Conservation (phyloP, 345 rosid species). For the Reutealis trisperma region DNA sequence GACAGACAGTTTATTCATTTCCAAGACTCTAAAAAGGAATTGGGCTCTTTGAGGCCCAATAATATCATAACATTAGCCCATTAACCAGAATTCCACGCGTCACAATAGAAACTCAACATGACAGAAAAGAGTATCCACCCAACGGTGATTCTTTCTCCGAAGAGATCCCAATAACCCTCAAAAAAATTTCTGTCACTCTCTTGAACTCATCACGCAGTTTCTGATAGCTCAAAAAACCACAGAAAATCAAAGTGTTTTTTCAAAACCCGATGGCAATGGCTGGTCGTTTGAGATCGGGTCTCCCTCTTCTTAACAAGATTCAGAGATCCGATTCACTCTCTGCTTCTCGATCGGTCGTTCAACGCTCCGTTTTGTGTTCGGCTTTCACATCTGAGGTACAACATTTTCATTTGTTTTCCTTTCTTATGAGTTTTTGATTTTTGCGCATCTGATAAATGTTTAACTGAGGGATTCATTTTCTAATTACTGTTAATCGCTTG, state of each 20-base stretch:
- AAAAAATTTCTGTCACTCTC: too few relatives aligned
- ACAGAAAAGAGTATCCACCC: background rate
- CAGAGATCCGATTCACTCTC: constrained; percentile 45
- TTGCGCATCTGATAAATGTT: background rate
- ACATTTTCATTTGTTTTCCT: background rate
- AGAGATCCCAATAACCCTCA: background rate
- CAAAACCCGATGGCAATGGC: constrained; percentile 49
- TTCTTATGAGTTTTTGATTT: background rate
- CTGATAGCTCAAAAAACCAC: background rate
- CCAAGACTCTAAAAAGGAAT: too few relatives aligned
- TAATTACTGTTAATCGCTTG: background rate
- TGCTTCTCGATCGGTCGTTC: constrained; percentile 38
- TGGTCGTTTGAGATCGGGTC: constrained; percentile 69
- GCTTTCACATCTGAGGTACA: constrained; percentile 47
- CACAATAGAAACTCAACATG: background rate
- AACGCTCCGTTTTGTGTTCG: constrained; percentile 39
- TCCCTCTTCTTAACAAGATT: constrained; percentile 50
- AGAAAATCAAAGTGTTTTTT: background rate
- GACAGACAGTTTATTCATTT: too few relatives aligned
- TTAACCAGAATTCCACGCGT: background rate
- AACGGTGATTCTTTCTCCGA: too few relatives aligned
- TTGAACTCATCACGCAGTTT: background rate
- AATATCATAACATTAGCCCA: too few relatives aligned
- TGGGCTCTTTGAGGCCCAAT: too few relatives aligned
- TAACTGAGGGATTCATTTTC: background rate